Base-by-base conservation (phyloP, 257 asterid genomes). In the Solanum microdontum region DNA sequence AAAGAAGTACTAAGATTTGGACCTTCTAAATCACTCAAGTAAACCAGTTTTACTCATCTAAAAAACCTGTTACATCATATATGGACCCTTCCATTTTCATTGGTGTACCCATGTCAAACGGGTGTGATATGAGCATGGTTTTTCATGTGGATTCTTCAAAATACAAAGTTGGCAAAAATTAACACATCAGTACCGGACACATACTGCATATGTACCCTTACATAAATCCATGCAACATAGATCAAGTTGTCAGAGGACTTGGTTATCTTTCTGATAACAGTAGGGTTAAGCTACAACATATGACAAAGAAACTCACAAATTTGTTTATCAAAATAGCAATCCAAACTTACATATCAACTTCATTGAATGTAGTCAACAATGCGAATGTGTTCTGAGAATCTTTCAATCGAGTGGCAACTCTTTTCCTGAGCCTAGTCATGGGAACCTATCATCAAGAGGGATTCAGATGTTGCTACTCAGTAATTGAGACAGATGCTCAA, bases 301-400 rank as follows among this genome's bases (percentile, higher is more conserved):
- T 2, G 84, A 26, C 84, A 43, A 79, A 79, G 26, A 80, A 9
- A 6, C 69, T 48, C 69, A 45, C 24, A 9, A 48, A 82, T 48
- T 40, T 82, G 69, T 48, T 80, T 45, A 80, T 82, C 43, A 37
- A 48, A 86, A 73, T 13, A 15, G 33, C 82, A 58, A 37, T 51
- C 66, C 72, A 43, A 89, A 88, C 97, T 92, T 90, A 97, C 99
- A 97, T 97, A 87, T 97, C 99, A 90, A 97, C 98, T 95, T 97
- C 99, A 89, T 97, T 97, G 92, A 96, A 96, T 79, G 99, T 97
- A 40, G 99, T 97, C 93, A 96, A 89, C 95, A 96, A 85, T 23
- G 99, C 99, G 89, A 94, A 97, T 80, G 99, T 97, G 90, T 97
- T 97, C 82, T 97, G 99, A 69, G 99, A 96, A 94, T 97, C 99